Conservation (phyloP, 306 rosid species). For the Citrullus colocynthis region DNA sequence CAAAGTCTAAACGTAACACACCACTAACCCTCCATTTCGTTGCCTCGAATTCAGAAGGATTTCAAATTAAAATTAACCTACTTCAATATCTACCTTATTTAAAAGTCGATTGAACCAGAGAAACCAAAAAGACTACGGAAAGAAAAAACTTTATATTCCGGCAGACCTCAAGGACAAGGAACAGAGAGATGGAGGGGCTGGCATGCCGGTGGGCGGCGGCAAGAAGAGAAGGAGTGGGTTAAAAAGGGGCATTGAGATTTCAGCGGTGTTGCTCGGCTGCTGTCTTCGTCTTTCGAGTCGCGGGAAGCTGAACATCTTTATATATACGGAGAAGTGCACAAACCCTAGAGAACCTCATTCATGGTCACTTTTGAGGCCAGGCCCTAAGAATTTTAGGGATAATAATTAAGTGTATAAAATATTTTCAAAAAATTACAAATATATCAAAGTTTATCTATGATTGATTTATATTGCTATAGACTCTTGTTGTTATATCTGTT, state of each 20-base stretch:
- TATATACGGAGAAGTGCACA: too few species aligned
- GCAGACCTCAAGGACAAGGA: not conserved
- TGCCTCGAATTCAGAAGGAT: not conserved
- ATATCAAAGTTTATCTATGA: too few species aligned
- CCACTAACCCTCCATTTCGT: not conserved
- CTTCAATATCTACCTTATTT: not conserved
- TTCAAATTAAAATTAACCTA: not conserved
- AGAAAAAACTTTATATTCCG: not conserved
- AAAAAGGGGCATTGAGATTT: conserved; percentile 9
- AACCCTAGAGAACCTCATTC: too few species aligned
- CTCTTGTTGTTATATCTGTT: too few species aligned
- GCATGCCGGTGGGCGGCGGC: not conserved
- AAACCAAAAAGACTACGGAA: not conserved
- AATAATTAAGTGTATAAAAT: too few species aligned
- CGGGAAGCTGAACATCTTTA: too few species aligned
- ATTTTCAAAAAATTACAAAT: too few species aligned
- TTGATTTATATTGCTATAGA: too few species aligned
- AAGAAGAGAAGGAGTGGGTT: not conserved
- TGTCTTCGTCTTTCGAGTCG: not conserved
- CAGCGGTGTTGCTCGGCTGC: not conserved
- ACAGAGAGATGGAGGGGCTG: not conserved
- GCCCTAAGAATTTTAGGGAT: too few species aligned
- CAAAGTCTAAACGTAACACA: not conserved
- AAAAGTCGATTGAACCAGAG: not conserved
- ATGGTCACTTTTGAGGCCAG: too few species aligned